Base-by-base conservation (phyloP, 2,329 filamentous ascomycete species). In the Talaromyces amestolkiae region DNA sequence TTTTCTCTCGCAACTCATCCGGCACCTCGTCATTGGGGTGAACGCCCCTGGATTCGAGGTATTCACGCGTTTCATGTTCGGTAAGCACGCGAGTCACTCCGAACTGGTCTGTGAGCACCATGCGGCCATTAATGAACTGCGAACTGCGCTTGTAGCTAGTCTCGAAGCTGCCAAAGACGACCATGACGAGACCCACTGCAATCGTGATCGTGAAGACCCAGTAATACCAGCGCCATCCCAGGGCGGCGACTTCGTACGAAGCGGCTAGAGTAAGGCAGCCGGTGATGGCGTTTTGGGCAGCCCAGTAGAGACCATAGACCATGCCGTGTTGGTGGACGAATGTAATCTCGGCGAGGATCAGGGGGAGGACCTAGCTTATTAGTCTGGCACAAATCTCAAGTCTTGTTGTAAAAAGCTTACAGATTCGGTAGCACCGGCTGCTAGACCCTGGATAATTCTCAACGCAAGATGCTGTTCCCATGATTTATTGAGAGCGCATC, bases 181-280 rank as follows among this genome's bases (percentile, higher is more conserved):
- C 68, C 27, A 81, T 62, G 67, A 83, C 56, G 9, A 79, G 68
- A 1, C 77, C 76, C 6, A 75, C 61, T 9, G 69, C 76, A 9
- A 75, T 69, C 4, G 78, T 72, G 47, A 78, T 77, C 10, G 72
- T 73, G 22, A 77, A 77, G 1, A 80, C 72, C 75, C 76, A 79
- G 58, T 80, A 81, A 68, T 78, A 80, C 76, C 78, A 81, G 43
- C 77, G 70, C 78, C 79, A 80, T 1, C 74, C 73, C 0, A 76
- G 67, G 4, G 74, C 73, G 1, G 73, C 75, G 2, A 73, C 75
- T 33, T 77, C 69, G 53, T 80, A 80, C 5, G 74, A 77, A 2
- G 70, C 70, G 1, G 74, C 74, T 5, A 80, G 70, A 24, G 75
- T 76, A 33, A 80, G 71, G 17, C 63, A 66, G 11, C 69, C 69